phyloP scores from a whole-genome alignment of 345 rosid species.

The Populus deltoides region DNA sequence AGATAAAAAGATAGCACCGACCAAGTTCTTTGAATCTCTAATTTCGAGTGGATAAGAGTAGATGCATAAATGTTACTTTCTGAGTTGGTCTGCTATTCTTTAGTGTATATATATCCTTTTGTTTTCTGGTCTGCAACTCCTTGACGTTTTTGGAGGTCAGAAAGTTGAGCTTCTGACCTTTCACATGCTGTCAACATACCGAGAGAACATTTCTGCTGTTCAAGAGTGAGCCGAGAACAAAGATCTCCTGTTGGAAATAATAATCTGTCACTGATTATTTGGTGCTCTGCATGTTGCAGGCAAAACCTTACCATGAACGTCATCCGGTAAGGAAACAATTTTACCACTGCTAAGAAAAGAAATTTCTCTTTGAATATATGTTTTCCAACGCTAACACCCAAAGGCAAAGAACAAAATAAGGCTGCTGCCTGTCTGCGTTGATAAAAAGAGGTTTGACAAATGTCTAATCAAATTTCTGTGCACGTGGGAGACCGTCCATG shows the following conservation, averaged over 20 bases:
- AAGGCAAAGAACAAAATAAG: not conserved
- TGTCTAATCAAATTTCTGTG: not conserved
- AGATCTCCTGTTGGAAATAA: too few relatives aligned
- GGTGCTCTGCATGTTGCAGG: too few relatives aligned
- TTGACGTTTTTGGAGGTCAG: too few relatives aligned
- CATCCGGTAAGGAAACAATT: too few relatives aligned
- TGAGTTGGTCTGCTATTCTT: not conserved
- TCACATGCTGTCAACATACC: too few relatives aligned
- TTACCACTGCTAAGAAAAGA: not conserved
- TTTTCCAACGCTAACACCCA: not conserved
- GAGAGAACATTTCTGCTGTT: too few relatives aligned
- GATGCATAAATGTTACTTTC: not conserved
- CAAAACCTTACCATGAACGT: too few relatives aligned
- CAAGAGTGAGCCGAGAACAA: too few relatives aligned
- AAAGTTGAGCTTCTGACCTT: too few relatives aligned
- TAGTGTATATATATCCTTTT: not conserved
- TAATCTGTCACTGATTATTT: too few relatives aligned
- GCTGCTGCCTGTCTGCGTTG: not conserved
- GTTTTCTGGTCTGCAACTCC: too few relatives aligned
- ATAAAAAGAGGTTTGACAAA: not conserved
- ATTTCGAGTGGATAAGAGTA: constrained; percentile 14
- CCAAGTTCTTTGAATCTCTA: constrained; percentile 16
- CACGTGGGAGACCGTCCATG: not conserved
- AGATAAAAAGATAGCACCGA: constrained; percentile 8
- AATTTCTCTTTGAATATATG: not conserved